phyloP scores from a whole-genome alignment of 2,329 filamentous ascomycete species.

The Diaporthe sp. region DNA sequence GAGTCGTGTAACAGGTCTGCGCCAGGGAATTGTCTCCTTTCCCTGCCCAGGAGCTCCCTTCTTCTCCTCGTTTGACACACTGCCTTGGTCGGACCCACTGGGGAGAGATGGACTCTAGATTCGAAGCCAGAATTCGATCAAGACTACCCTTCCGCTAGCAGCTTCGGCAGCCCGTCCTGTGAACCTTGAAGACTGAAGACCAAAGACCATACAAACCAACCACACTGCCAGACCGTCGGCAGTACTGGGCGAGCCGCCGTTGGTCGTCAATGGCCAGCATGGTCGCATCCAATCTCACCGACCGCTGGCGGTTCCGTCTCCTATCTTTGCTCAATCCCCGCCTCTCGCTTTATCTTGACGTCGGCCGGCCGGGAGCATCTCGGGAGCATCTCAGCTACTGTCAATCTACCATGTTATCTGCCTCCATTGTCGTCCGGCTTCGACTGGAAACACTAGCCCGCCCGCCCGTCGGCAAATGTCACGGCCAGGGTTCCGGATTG shows the following conservation, averaged over 20 bases:
- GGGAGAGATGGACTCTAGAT: not conserved
- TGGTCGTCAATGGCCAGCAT: not conserved
- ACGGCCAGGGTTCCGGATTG: constrained; percentile 19
- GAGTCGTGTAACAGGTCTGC: constrained; percentile 2
- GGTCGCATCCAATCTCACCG: not conserved
- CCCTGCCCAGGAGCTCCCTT: constrained; percentile 5
- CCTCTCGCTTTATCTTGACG: not conserved
- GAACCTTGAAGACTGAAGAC: not conserved
- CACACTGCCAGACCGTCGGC: constrained; percentile 1
- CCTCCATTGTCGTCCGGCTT: constrained; percentile 2
- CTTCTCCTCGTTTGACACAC: not conserved
- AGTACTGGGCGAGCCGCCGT: not conserved
- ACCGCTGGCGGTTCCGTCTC: not conserved
- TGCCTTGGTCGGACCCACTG: not conserved
- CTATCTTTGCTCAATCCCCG: constrained; percentile 10
- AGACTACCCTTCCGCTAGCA: constrained; percentile 19
- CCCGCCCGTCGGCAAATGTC: constrained; percentile 20
- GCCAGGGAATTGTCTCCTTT: constrained; percentile 11
- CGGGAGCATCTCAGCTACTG: not conserved
- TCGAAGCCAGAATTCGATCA: constrained; percentile 9
- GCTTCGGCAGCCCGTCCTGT: not conserved
- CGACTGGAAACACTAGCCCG: constrained; percentile 17
- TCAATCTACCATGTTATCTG: not conserved
- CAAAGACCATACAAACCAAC: not conserved
- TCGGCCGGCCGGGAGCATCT: constrained; percentile 1